These are phyloP conservation scores for Arthrinium puccinioides DNA, from an alignment of 2,329 filamentous ascomycete genomes.

Conservation along the genomic window DNA sequence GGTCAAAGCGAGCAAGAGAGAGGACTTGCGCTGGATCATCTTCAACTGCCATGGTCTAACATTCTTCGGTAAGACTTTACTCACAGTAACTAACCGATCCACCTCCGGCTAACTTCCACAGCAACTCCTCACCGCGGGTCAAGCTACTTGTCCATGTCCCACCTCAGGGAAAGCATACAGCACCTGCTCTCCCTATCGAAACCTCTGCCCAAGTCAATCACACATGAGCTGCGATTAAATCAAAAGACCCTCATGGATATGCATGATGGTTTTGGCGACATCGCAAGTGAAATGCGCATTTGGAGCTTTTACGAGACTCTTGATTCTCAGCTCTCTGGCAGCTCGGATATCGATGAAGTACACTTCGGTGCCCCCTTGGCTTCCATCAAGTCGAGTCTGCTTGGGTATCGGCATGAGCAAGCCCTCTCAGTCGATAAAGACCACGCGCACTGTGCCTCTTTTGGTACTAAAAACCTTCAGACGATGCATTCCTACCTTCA, in stretches of 20 bases:
- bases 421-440: conserved; percentile 47
- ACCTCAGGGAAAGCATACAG: conserved; percentile 47
- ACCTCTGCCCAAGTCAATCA: conserved; percentile 42
- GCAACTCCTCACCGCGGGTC: conserved; percentile 56
- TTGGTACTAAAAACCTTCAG: conserved; percentile 40
- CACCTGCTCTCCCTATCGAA: conserved; percentile 41
- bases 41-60: conserved; percentile 53
- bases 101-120: conserved; percentile 17
- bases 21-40: conserved; percentile 35
- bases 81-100: neutral
- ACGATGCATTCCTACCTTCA: conserved; percentile 35
- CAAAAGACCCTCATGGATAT: conserved; percentile 39
- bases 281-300: conserved; percentile 50
- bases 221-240: conserved; percentile 41
- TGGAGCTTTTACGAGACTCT: conserved; percentile 60
- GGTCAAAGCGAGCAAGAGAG: conserved; percentile 34
- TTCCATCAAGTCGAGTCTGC: conserved; percentile 47
- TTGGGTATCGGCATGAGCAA: conserved; percentile 43
- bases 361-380: conserved; percentile 54
- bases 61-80: conserved; percentile 42
- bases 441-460: conserved; percentile 47
- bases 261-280: conserved; percentile 48
- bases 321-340: conserved; percentile 46
- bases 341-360: conserved; percentile 31
- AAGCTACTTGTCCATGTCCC: conserved; percentile 52